Conservation (phyloP, 306 rosid genomes). For the Corylus heterophylla region DNA sequence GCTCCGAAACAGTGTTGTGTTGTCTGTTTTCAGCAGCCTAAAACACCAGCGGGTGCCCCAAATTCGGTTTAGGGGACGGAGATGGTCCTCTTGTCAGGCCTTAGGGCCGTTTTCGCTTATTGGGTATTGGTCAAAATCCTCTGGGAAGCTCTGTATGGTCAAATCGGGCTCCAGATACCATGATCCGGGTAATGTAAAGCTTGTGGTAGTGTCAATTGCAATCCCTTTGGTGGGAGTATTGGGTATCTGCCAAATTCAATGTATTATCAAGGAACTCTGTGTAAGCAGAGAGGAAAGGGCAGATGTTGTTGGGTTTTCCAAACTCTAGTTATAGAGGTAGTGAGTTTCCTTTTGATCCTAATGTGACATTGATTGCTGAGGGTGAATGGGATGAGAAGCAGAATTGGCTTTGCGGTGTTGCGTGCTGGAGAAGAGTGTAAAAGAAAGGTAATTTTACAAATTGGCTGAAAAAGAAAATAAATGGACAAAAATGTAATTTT, state of each 20-base stretch:
- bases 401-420: slow-evolving; percentile 57
- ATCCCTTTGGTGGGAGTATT: slow-evolving; percentile 50
- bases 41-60: slow-evolving; percentile 35
- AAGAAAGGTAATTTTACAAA: too few relatives aligned
- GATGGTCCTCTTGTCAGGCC: slow-evolving; percentile 14
- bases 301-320: slow-evolving; percentile 63
- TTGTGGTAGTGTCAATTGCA: slow-evolving; percentile 52
- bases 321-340: slow-evolving; percentile 23
- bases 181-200: slow-evolving; percentile 16
- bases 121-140: slow-evolving; percentile 65
- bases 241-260: slow-evolving; percentile 43
- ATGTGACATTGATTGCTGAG: slow-evolving; percentile 56
- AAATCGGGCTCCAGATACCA: slow-evolving; percentile 36
- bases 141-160: slow-evolving; percentile 79
- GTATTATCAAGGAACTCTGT: slow-evolving; percentile 42
- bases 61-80: slow-evolving; percentile 40
- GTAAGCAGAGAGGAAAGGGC: slow-evolving; percentile 48
- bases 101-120: slow-evolving; percentile 35
- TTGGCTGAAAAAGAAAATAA: too few relatives aligned
- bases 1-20: slow-evolving; percentile 28
- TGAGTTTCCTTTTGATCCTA: slow-evolving; percentile 54
- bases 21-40: slow-evolving; percentile 1
- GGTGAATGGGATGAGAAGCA: slow-evolving; percentile 76
- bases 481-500: too few relatives aligned
- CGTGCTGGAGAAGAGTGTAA: too few relatives aligned